A percentile compares a stretch with the other conserved stretches of the same genome.
These are phyloP conservation scores for Passiflora organensis DNA, from an alignment of 345 rosid genomes.

Conservation along the genomic window DNA sequence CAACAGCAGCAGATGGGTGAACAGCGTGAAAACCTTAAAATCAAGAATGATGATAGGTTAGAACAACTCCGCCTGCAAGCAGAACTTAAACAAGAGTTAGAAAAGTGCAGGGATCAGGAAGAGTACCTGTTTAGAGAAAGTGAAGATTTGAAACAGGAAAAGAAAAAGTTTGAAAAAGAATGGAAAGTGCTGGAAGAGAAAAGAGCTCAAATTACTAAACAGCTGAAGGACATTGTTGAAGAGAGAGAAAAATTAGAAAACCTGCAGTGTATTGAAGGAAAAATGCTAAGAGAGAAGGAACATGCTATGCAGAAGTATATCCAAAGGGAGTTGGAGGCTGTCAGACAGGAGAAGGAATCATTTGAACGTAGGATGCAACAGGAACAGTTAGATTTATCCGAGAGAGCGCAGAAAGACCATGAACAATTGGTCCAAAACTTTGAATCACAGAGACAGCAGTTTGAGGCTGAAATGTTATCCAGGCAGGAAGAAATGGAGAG, in stretches of 20 bases:
- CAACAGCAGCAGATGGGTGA: conserved; percentile 54
- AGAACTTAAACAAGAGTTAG: conserved; percentile 60
- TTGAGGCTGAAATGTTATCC: conserved; percentile 38
- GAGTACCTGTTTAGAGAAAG: conserved; percentile 57
- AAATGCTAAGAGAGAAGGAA: conserved; percentile 58
- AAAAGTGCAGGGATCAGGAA: conserved; percentile 44
- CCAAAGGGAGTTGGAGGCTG: conserved; percentile 47
- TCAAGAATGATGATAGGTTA: conserved; percentile 55
- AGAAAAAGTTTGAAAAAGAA: conserved; percentile 70
- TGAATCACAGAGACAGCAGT: conserved; percentile 43
- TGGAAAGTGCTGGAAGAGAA: conserved; percentile 73
- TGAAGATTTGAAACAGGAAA: conserved; percentile 64
- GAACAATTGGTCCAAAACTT: conserved; percentile 52
- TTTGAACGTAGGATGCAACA: conserved; percentile 58
- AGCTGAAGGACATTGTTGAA: conserved; percentile 35
- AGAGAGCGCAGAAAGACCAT: conserved; percentile 45
- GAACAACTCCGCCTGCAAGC: conserved; percentile 56
- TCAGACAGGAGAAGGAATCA: conserved; percentile 57
- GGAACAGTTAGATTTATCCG: conserved; percentile 48
- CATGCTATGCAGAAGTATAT: conserved; percentile 37
- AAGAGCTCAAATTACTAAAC: conserved; percentile 41
- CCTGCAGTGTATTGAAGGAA: conserved; percentile 37
- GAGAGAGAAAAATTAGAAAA: conserved; percentile 45
- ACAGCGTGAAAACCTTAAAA: conserved; percentile 49
- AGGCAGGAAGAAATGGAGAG: conserved; percentile 52